Conservation (phyloP, 2,329 filamentous ascomycete species). For the Clonostachys rosea region DNA sequence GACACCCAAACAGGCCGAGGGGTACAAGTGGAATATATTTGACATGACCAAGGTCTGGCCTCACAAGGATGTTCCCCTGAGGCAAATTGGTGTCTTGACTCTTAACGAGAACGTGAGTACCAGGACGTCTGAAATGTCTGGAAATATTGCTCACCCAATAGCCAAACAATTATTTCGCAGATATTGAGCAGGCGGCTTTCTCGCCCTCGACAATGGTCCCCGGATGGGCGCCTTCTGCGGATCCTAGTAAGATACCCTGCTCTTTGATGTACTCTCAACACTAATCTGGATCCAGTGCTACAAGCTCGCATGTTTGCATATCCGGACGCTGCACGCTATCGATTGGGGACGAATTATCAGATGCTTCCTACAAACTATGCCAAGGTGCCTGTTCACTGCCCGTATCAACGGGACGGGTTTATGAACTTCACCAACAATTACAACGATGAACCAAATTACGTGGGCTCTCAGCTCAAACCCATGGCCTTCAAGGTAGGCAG, state of each 20-base stretch:
- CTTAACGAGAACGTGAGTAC: constrained; percentile 63
- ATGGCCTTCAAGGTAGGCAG: neutral
- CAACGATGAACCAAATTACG: constrained; percentile 16
- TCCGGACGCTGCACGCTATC: constrained; percentile 42
- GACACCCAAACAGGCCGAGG: constrained; percentile 56
- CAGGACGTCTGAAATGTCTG: constrained; percentile 23
- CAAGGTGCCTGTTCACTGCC: constrained; percentile 7
- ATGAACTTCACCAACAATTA: constrained; percentile 15
- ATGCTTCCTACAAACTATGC: constrained; percentile 32
- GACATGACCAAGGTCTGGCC: constrained; percentile 71
- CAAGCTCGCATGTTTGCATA: constrained; percentile 46
- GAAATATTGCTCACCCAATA: constrained; percentile 11
- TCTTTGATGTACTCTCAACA: neutral
- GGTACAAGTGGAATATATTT: constrained; percentile 61
- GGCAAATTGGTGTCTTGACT: constrained; percentile 61
- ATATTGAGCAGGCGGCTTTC: constrained; percentile 47
- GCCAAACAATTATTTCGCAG: constrained; percentile 44
- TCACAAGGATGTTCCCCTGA: constrained; percentile 62
- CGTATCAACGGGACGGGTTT: constrained; percentile 13
- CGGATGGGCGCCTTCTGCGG: constrained; percentile 40
- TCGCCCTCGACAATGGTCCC: constrained; percentile 44
- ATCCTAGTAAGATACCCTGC: constrained; percentile 20
- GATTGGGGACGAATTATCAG: constrained; percentile 46
- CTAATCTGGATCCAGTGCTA: constrained; percentile 18
- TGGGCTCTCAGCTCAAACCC: constrained; percentile 12